Evolutionary conservation across 1,284 basidiomycete species (phyloP), one percentile per base, ranked within the genome.

Genomic region (Tremellales sp.): DNA sequence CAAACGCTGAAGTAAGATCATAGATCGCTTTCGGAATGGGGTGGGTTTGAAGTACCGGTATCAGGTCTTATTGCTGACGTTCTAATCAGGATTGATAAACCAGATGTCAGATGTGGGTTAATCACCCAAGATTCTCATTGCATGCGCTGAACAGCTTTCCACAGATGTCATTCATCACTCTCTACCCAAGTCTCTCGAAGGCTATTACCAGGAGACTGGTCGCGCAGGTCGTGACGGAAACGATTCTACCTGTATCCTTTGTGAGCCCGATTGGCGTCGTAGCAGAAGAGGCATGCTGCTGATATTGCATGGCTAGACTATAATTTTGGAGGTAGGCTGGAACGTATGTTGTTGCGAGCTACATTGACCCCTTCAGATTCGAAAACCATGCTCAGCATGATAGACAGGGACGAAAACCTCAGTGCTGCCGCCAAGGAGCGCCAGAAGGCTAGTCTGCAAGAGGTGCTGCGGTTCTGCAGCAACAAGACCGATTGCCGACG

Each of bases 1-100:
- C 45, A 40, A 51, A 27, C 27, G 48, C 37, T 45, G 37, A 40
- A 35, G 28, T 39, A 28, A 50, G 10, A 9, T 36, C 19, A 43
- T 54, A 85, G 83, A 79, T 89, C 56, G 89, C 89, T 0, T 97
- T 97, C 67, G 94, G 94, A 8, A 97, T 98, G 94, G 94, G 93
- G 62, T 65, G 43, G 53, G 58, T 43, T 14, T 7, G 24, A 27
- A 19, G 29, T 6, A n/a, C 34, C 37, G 49, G 42, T 38, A 29
- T 43, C 36, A 28, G 14, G 1, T 13, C 45, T 14, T 22, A 13
- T 28, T 19, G 35, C 35, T 37, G 13, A 40, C 16, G 31, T 14
- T 36, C 40, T 31, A 5, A n/a, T 3, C 44, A 66, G 65, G 14
- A 93, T 97, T 50, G 92, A 97, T 73, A 97, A 97, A 67, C 73